phyloP scores from a whole-genome alignment of 257 asterid species.

The Marsdenia floribunda region DNA sequence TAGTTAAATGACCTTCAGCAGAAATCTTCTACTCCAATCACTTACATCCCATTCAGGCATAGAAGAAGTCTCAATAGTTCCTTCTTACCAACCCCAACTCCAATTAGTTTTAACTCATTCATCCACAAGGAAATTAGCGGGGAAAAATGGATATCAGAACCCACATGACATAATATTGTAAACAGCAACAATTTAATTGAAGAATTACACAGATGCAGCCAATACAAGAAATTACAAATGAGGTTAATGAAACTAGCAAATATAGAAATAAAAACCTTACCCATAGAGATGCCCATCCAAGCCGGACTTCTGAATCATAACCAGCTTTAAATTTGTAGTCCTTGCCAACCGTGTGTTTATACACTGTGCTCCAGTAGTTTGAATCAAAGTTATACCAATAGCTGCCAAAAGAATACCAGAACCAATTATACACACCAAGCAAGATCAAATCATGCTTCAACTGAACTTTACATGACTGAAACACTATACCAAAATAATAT shows the following conservation, averaged over 20 bases:
- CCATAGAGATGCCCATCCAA: conserved; percentile 98
- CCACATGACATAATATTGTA: neutral
- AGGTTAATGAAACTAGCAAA: conserved; percentile 1
- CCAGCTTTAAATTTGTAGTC: conserved; percentile 92
- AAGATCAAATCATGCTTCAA: conserved; percentile 1
- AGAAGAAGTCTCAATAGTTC: neutral
- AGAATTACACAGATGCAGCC: neutral
- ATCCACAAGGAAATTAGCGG: neutral
- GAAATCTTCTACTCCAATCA: neutral
- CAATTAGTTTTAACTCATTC: neutral
- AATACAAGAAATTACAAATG: neutral
- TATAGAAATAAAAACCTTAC: conserved; percentile 33
- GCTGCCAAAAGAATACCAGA: conserved; percentile 39
- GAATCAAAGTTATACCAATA: conserved; percentile 76
- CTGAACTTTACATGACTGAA: neutral
- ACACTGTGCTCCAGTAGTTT: conserved; percentile 75
- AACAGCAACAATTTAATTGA: neutral
- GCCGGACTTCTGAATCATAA: conserved; percentile 84
- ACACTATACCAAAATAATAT: neutral
- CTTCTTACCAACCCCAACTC: neutral
- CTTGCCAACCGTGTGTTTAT: conserved; percentile 73
- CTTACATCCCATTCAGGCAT: neutral
- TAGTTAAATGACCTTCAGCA: neutral
- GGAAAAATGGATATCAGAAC: neutral
- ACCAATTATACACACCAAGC: conserved; percentile 5